These are phyloP conservation scores for Pseudogymnoascus sp. DNA, from an alignment of 2,329 filamentous ascomycete species.

Conservation along the genomic window DNA sequence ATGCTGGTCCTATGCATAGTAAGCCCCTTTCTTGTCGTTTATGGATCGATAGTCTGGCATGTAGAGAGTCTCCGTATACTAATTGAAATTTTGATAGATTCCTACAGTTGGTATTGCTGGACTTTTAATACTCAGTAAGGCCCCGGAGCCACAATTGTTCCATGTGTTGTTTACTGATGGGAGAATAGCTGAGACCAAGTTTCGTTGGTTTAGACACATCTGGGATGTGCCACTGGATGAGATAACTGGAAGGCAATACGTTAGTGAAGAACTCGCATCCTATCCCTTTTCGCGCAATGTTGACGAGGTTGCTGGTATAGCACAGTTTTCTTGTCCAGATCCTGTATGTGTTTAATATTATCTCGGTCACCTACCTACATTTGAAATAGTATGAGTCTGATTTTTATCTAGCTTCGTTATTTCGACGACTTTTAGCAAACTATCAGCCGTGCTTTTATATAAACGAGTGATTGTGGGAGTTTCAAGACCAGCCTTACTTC, in stretches of 20 bases:
- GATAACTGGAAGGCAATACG: background rate
- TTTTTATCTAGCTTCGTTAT: background rate
- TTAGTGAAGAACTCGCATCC: background rate
- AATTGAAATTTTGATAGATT: background rate
- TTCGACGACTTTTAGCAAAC: background rate
- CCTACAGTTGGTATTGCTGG: background rate
- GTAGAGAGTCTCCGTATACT: background rate
- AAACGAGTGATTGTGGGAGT: background rate
- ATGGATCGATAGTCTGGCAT: background rate
- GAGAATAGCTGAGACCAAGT: background rate
- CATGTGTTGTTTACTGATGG: background rate
- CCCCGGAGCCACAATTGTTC: background rate
- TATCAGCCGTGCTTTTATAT: background rate
- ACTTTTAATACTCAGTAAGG: background rate
- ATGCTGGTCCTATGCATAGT: constrained; percentile 3
- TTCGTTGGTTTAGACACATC: constrained; percentile 6
- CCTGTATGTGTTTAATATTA: background rate
- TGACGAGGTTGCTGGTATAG: background rate
- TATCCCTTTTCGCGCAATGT: background rate
- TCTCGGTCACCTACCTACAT: background rate
- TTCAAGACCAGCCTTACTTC: background rate
- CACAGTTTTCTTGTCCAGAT: background rate
- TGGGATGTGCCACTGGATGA: background rate
- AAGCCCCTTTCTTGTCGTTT: background rate
- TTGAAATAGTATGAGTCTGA: background rate